Evolutionary conservation across 2,329 filamentous ascomycete species (phyloP), one percentile per base, ranked within the genome.

Genomic region (Sporothrix schenckii): DNA sequence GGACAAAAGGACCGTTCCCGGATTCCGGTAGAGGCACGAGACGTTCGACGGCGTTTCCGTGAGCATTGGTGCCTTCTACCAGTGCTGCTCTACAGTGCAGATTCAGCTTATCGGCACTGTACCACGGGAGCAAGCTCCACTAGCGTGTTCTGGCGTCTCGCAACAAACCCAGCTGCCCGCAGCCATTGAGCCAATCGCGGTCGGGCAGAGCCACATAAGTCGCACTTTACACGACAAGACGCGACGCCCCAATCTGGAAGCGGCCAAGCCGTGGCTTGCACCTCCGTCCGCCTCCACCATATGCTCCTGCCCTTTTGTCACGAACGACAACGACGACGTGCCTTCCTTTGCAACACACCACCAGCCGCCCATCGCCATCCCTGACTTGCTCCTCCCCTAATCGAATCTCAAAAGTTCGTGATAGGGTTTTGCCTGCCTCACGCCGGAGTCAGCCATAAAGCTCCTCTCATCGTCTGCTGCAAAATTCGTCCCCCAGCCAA

Each of bases 221-320:
- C 34, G 34, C 34, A 72, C 72, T 73, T 72, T 73, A 72, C 72
- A 73, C 72, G 72, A 73, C 56, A 69, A 63, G 70, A 73, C 72
- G 72, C 72, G 72, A 70, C 70, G 52, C 49, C 71, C 61, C 65
- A 24, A 41, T 60, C 63, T 34, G 52, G 21, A 50, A 41, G 68
- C 66, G 50, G 60, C 41, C 63, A 66, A 52, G 47, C 47, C 63
- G 65, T 56, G 65, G 50, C 65, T 54, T 67, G 63, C 47, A 21
- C 63, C 63, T 66, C 47, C 63, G 27, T 27, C 34, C 52, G 63
- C 50, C 61, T 39, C 24, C n/a, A 61, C 50, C 39, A 11, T 66
- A 16, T 34, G 58, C 60, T 66, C 66, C 66, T 49, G 53, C 66
- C 54, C 19, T 30, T 19, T 27, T 47, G 65, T 47, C 65, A 54